These are phyloP conservation scores for Mycena chlorophos DNA, from an alignment of 768 basidiomycete species.

Conservation along the genomic window DNA sequence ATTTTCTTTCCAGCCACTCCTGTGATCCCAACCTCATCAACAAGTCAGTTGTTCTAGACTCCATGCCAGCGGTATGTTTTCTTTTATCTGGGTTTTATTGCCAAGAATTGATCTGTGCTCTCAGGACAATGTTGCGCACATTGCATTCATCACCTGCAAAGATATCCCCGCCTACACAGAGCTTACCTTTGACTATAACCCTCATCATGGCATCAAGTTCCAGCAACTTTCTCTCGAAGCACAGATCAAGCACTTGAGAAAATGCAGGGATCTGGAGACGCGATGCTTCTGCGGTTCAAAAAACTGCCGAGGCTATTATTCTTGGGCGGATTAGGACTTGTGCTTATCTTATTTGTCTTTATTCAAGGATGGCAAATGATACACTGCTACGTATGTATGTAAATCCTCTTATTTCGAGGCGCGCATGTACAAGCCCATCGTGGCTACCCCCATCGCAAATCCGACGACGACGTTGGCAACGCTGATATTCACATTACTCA, in stretches of 20 bases:
- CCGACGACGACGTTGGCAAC: slow-evolving; percentile 12
- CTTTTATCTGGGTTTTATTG: background rate
- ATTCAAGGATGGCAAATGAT: no score
- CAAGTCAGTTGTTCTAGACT: slow-evolving; percentile 63
- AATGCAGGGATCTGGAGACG: background rate
- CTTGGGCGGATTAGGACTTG: background rate
- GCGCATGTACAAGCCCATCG: slow-evolving; percentile 4
- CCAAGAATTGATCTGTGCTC: background rate
- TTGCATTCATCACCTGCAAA: slow-evolving; percentile 54
- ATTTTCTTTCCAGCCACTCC: slow-evolving; percentile 53
- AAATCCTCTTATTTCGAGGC: no score
- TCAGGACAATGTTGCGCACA: slow-evolving; percentile 61
- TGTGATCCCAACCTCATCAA: slow-evolving; percentile 61
- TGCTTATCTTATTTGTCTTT: no score
- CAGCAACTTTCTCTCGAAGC: background rate
- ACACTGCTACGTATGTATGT: no score
- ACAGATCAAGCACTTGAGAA: background rate
- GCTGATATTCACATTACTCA: background rate
- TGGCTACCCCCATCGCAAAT: slow-evolving; percentile 15
- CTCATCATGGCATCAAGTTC: slow-evolving; percentile 28
- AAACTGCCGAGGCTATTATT: background rate
- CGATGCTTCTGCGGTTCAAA: slow-evolving; percentile 9
- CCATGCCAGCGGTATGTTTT: slow-evolving; percentile 50
- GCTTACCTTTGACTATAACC: slow-evolving; percentile 67
- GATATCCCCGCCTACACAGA: slow-evolving; percentile 54